Evolutionary conservation across 163 green algal genomes (phyloP).

Genomic region (Chloromonas sp.): DNA sequence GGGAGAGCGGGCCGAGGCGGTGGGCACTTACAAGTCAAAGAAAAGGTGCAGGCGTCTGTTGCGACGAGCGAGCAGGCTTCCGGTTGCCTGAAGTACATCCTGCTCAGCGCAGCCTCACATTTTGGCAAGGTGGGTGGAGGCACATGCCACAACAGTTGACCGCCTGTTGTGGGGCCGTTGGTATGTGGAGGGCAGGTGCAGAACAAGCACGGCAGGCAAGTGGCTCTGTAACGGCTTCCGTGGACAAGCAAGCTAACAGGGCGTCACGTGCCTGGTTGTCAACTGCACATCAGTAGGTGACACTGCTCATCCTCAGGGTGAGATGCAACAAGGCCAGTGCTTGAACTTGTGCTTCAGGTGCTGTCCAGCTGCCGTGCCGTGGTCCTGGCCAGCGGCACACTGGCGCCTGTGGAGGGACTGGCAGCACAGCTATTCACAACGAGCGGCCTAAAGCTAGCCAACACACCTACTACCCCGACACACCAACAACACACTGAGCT

Average conservation of each 20-base stretch:
- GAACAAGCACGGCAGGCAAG: no score
- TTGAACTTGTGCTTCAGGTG: conserved; percentile 38
- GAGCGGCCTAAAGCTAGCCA: not conserved
- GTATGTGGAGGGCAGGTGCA: no score
- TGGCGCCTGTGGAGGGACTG: conserved; percentile 71
- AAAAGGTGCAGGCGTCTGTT: no score
- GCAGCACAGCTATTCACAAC: conserved; percentile 71
- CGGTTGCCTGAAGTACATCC: conserved; percentile 68
- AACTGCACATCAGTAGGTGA: no score
- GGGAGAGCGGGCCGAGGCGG: not conserved
- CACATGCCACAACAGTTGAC: not conserved
- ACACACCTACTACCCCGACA: no score
- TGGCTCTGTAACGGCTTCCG: no score
- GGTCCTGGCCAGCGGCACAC: conserved; percentile 89
- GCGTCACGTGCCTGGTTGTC: no score
- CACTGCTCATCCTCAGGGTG: no score
- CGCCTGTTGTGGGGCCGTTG: no score
- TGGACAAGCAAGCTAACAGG: no score
- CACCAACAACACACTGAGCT: no score
- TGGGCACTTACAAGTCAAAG: not conserved
- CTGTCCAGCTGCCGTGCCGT: conserved; percentile 63
- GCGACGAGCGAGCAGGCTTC: not conserved
- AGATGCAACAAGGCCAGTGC: not conserved
- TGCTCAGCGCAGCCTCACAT: conserved; percentile 81
- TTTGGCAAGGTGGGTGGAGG: conserved; percentile 60